Evolutionary conservation across 2,329 filamentous ascomycete species (phyloP).

Genomic region (Fusarium pseudonygamai): DNA sequence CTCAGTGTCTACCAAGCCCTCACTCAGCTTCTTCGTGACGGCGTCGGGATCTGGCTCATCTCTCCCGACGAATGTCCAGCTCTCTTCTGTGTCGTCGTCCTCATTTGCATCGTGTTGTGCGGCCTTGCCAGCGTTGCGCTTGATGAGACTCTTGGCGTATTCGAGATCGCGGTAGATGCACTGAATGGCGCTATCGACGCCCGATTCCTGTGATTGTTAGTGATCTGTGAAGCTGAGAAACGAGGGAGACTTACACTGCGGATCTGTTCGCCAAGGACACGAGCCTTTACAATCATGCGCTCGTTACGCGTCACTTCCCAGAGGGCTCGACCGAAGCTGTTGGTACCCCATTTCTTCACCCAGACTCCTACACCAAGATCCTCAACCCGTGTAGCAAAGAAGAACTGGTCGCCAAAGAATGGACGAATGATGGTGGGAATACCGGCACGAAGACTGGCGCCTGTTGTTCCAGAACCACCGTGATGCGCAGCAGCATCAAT

Average conservation of each 20-base stretch:
- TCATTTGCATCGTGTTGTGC: conserved; percentile 53
- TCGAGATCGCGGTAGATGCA: conserved; percentile 95
- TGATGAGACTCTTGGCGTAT: conserved; percentile 86
- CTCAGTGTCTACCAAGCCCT: conserved; percentile 42
- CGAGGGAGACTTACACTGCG: conserved; percentile 70
- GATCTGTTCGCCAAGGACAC: conserved; percentile 84
- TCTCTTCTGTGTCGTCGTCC: conserved; percentile 74
- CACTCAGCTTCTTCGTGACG: conserved; percentile 53
- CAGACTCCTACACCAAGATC: conserved; percentile 92
- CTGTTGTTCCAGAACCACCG: conserved; percentile 93
- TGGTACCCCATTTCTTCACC: conserved; percentile 89
- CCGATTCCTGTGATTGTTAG: conserved; percentile 74
- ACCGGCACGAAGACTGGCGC: conserved; percentile 88
- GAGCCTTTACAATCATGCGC: conserved; percentile 90
- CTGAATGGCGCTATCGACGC: conserved; percentile 89
- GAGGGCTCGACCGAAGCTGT: conserved; percentile 82
- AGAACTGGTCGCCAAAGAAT: conserved; percentile 98
- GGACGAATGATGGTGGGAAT: conserved; percentile 94
- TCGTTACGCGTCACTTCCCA: conserved; percentile 93
- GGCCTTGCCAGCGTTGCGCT: conserved; percentile 67
- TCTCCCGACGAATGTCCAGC: conserved; percentile 87
- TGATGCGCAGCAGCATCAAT: conserved; percentile 96
- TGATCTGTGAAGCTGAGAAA: neutral
- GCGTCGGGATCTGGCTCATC: conserved; percentile 58
- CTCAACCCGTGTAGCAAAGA: conserved; percentile 90